phyloP scores from a whole-genome alignment of 2,329 filamentous ascomycete genomes.

The Nigrograna mackinnonii region DNA sequence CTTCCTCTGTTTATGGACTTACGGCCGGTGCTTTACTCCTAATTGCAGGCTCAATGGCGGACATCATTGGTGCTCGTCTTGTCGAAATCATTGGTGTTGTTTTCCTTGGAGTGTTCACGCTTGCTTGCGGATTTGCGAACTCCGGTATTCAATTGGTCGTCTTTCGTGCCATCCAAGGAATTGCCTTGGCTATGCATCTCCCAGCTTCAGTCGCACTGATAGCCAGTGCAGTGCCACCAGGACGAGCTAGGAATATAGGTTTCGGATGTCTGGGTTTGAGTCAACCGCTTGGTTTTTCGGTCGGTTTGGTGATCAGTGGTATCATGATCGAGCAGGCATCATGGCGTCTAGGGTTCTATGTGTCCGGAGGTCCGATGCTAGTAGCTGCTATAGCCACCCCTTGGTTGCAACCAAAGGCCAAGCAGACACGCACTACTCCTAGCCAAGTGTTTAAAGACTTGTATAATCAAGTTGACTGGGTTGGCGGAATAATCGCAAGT shows the following conservation, averaged over 20 bases:
- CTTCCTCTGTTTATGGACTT: slow-evolving; percentile 39
- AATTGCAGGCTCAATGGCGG: slow-evolving; percentile 54
- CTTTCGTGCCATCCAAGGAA: slow-evolving; percentile 52
- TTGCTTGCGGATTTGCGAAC: slow-evolving; percentile 50
- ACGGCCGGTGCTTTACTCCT: slow-evolving; percentile 54
- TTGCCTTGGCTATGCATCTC: slow-evolving; percentile 52
- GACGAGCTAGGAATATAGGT: slow-evolving; percentile 33
- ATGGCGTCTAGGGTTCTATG: slow-evolving; percentile 55
- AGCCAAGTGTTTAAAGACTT: slow-evolving; percentile 12
- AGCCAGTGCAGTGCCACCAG: slow-evolving; percentile 25
- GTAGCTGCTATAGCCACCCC: slow-evolving; percentile 33
- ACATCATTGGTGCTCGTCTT: slow-evolving; percentile 51
- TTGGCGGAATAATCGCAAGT: slow-evolving; percentile 28
- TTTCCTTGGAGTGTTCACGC: slow-evolving; percentile 45
- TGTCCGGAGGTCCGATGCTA: slow-evolving; percentile 35
- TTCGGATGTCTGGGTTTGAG: slow-evolving; percentile 49
- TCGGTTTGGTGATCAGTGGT: slow-evolving; percentile 56
- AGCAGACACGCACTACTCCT: slow-evolving; percentile 1
- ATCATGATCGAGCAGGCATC: slow-evolving; percentile 52
- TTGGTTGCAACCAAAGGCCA: slow-evolving; percentile 24
- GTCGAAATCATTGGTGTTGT: slow-evolving; percentile 50
- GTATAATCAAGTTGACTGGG: slow-evolving; percentile 29
- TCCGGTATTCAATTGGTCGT: slow-evolving; percentile 48
- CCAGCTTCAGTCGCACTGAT: slow-evolving; percentile 53
- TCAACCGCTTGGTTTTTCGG: slow-evolving; percentile 54